Evolutionary conservation across 2,329 filamentous ascomycete genomes (phyloP).

Genomic region (Ophiocordyceps sinensis): DNA sequence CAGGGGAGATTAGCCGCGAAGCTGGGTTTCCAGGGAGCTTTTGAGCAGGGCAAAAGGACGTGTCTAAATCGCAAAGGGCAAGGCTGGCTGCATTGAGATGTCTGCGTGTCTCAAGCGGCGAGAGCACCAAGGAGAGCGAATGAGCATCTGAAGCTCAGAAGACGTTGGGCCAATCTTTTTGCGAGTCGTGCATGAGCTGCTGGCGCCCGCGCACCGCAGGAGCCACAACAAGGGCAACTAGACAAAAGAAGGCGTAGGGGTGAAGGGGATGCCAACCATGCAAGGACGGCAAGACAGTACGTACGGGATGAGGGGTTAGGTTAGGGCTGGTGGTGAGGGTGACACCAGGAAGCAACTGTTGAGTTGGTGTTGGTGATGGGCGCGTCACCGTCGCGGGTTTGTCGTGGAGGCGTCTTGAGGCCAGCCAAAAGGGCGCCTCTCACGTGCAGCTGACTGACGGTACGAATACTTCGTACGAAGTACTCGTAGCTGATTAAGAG

Average conservation of each 20-base stretch:
- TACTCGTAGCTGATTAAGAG: no score
- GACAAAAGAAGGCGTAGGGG: neutral
- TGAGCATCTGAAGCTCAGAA: neutral
- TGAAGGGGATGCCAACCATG: neutral
- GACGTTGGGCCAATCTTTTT: neutral
- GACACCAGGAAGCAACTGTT: neutral
- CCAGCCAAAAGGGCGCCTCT: conserved; percentile 1
- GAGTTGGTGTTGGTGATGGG: conserved; percentile 3
- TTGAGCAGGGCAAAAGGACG: no score
- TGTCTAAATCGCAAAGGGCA: neutral
- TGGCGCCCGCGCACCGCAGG: neutral
- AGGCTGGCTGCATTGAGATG: neutral
- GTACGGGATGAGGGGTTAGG: neutral
- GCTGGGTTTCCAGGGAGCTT: no score
- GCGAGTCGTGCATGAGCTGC: neutral
- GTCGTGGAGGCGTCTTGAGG: conserved; percentile 1
- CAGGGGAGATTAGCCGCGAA: neutral
- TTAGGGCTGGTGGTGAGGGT: neutral
- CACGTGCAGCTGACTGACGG: neutral
- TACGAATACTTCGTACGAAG: no score
- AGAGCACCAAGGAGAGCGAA: neutral
- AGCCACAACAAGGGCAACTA: neutral
- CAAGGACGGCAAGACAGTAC: no score
- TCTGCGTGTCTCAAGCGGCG: neutral
- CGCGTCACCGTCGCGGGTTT: conserved; percentile 6